Base-by-base conservation (phyloP, 2,329 filamentous ascomycete genomes). In the Fusarium musae region DNA sequence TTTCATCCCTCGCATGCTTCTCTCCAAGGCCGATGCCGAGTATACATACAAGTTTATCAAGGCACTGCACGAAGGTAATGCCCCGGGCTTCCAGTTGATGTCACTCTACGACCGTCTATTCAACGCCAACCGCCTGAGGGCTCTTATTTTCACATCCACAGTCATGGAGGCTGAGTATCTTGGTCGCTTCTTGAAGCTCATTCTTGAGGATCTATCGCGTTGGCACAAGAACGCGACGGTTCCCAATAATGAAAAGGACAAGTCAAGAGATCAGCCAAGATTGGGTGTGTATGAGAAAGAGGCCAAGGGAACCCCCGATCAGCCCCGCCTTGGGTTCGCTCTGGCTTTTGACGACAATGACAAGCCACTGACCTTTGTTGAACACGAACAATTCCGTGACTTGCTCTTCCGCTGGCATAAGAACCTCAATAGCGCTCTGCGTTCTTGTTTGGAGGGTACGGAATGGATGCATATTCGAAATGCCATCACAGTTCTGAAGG, bases 381-480 rank as follows among this genome's bases (percentile, higher is more conserved):
- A 95, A 63, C 96, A 94, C 80, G 93, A 95, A 73, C 91, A 94
- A 61, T 99, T 97, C 85, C 92, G 94, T 56, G 92, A 93, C 75
- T 84, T 97, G 59, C 86, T 98, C 37, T 96, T 93, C 85, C 93
- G 93, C 76, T 98, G 96, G 95, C 97, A 99, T 82, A 91, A 92
- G 77, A 91, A 93, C 72, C 84, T 99, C 47, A 93, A 93, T 76
- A 89, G 86, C 56, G 94, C 96, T 5, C 85, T 99, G 61, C 95
- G 95, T 80, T 88, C 89, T 42, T 98, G 96, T 80, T 87, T 99
- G 52, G 90, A 90, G 23, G 92, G 92, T 34, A 91, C 90, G 37
- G 96, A 98, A 82, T 99, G 96, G 89, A 98, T 98, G 93, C 95
- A 98, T 81, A 97, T 98, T 79, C 92, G 96, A 62, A 99, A 99